Percentiles rank a stretch among this genome's conserved stretches.
Conservation (phyloP, 441 rosid species). For the Pelargonium citronellum region DNA sequence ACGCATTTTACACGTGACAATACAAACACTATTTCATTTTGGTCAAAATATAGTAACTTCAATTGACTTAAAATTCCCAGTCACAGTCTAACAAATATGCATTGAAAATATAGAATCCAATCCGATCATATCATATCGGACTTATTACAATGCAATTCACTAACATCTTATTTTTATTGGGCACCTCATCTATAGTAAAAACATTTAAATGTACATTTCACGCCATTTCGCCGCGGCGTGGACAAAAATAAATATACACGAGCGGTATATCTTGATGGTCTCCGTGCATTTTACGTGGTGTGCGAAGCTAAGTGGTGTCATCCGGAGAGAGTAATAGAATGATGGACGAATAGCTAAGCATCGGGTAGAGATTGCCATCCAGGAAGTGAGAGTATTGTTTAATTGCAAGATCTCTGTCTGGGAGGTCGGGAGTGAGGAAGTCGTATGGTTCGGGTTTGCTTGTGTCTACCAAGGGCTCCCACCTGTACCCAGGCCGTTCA, state of each 20-base stretch:
- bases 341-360: conserved; percentile 82
- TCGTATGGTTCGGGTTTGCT: conserved; percentile 72
- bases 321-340: conserved; percentile 52
- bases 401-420: conserved; percentile 50
- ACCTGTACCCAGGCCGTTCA: conserved; percentile 65
- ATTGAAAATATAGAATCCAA: neutral
- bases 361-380: conserved; percentile 75
- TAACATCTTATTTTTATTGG: neutral
- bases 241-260: neutral
- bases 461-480: conserved; percentile 90
- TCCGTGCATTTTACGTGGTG: neutral
- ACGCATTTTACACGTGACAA: too few species aligned
- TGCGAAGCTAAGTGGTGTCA: neutral
- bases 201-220: neutral
- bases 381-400: conserved; percentile 71
- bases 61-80: too few species aligned
- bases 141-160: neutral
- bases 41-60: too few species aligned
- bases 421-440: conserved; percentile 54
- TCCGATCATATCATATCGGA: neutral
- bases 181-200: neutral
- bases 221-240: neutral
- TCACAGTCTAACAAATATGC: neutral
- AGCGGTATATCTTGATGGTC: neutral
- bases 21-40: too few species aligned